A percentile compares a stretch with the other conserved stretches of the same genome.
Evolutionary conservation across 2,329 filamentous ascomycete genomes (phyloP).

Genomic region (Pseudogymnoascus destructans): DNA sequence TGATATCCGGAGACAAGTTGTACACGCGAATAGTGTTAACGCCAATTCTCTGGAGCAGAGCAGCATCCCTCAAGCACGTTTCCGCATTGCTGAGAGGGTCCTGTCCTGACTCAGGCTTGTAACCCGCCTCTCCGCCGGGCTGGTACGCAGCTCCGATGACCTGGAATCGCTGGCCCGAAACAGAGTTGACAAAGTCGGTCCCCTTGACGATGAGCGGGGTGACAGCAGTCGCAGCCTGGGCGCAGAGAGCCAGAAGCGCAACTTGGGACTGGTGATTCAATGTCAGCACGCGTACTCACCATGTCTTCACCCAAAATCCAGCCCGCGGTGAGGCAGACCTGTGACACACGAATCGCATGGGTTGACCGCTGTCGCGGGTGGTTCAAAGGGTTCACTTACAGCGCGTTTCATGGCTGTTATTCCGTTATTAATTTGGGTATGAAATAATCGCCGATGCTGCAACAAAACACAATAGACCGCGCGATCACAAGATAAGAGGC

Average conservation of each 20-base stretch:
- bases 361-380: background rate
- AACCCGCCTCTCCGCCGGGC: slow-evolving; percentile 51
- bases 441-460: background rate
- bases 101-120: slow-evolving; percentile 38
- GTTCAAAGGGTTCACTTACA: background rate
- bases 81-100: slow-evolving; percentile 48
- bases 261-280: background rate
- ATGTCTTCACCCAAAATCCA: background rate
- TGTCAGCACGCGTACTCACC: background rate
- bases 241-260: slow-evolving; percentile 21
- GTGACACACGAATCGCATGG: background rate
- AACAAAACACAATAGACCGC: background rate
- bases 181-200: slow-evolving; percentile 46
- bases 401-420: slow-evolving; percentile 4
- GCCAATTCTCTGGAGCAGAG: slow-evolving; percentile 50
- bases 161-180: slow-evolving; percentile 47
- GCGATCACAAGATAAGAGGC: background rate
- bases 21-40: slow-evolving; percentile 59
- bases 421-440: background rate
- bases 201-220: slow-evolving; percentile 43
- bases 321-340: background rate
- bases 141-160: slow-evolving; percentile 58
- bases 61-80: slow-evolving; percentile 49
- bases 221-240: slow-evolving; percentile 39
- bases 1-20: slow-evolving; percentile 51